These are phyloP conservation scores for Eucalyptus cloeziana DNA, from an alignment of 345 rosid genomes.

Conservation along the genomic window DNA sequence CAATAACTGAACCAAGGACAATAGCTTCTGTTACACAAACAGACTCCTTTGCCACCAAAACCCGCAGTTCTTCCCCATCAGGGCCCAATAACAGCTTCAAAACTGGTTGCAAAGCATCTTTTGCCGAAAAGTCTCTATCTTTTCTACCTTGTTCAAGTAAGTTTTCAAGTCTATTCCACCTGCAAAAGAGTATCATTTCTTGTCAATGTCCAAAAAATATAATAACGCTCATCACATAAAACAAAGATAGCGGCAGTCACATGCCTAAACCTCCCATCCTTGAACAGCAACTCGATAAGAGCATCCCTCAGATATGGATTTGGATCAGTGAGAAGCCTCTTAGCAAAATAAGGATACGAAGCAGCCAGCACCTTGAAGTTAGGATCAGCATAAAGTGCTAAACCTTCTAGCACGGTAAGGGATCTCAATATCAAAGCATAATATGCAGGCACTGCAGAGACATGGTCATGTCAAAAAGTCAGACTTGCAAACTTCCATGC, in stretches of 20 bases:
- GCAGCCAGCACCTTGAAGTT: constrained; percentile 97
- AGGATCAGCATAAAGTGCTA: constrained; percentile 96
- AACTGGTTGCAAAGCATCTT: constrained; percentile 95
- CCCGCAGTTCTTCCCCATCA: constrained; percentile 75
- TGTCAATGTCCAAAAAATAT: background rate
- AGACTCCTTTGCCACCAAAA: constrained; percentile 79
- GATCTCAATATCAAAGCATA: constrained; percentile 94
- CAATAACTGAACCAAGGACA: constrained; percentile 45
- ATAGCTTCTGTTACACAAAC: constrained; percentile 78
- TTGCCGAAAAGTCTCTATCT: constrained; percentile 89
- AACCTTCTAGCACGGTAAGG: constrained; percentile 92
- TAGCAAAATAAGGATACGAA: constrained; percentile 96
- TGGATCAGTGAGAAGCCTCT: constrained; percentile 97
- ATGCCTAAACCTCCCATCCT: constrained; percentile 86
- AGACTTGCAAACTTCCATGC: background rate
- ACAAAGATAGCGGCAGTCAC: constrained; percentile 3
- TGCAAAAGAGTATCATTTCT: constrained; percentile 11
- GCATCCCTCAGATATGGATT: constrained; percentile 98
- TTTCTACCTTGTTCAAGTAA: constrained; percentile 84
- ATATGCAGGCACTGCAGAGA: constrained; percentile 78
- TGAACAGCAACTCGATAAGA: constrained; percentile 88
- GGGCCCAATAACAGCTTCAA: constrained; percentile 65
- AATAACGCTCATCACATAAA: background rate
- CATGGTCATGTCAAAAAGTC: constrained; percentile 1
- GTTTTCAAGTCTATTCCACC: constrained; percentile 98